Percentiles rank a stretch among this genome's conserved stretches.
Conservation (phyloP, 2,329 filamentous ascomycete species). For the Piedraia hortae region DNA sequence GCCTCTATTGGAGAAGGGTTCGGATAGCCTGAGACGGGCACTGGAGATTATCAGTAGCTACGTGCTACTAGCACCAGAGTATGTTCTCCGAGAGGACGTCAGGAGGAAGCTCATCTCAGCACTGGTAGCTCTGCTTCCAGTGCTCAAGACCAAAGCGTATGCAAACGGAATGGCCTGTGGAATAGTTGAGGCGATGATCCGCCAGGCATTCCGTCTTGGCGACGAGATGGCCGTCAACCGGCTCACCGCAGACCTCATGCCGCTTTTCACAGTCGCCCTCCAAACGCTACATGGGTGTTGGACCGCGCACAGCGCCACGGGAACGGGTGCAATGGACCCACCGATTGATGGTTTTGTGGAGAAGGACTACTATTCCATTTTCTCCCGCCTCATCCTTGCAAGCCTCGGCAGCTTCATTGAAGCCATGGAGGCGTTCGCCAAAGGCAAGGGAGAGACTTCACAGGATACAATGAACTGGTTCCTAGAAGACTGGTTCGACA, state of each 20-base stretch:
- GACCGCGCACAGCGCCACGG: constrained; percentile 54
- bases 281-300: constrained; percentile 19
- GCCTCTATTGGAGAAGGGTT: constrained; percentile 21
- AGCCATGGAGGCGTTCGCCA: constrained; percentile 17
- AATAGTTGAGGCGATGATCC: constrained; percentile 19
- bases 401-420: constrained; percentile 40
- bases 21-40: constrained; percentile 20
- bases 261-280: constrained; percentile 25
- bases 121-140: constrained; percentile 18
- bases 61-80: constrained; percentile 19
- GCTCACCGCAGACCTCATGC: constrained; percentile 19
- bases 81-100: constrained; percentile 18
- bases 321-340: constrained; percentile 43
- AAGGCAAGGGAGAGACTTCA: constrained; percentile 3
- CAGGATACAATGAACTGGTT: constrained; percentile 18
- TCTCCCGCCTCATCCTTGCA: constrained; percentile 50
- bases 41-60: constrained; percentile 24
- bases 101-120: constrained; percentile 15
- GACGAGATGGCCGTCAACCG: constrained; percentile 24
- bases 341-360: constrained; percentile 49
- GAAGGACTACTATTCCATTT: constrained; percentile 60
- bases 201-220: constrained; percentile 24
- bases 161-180: constrained; percentile 21
- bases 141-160: constrained; percentile 17
- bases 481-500: constrained; percentile 34